Base-by-base conservation (phyloP, 73 alveolate species). In the Uronychia setigera region DNA sequence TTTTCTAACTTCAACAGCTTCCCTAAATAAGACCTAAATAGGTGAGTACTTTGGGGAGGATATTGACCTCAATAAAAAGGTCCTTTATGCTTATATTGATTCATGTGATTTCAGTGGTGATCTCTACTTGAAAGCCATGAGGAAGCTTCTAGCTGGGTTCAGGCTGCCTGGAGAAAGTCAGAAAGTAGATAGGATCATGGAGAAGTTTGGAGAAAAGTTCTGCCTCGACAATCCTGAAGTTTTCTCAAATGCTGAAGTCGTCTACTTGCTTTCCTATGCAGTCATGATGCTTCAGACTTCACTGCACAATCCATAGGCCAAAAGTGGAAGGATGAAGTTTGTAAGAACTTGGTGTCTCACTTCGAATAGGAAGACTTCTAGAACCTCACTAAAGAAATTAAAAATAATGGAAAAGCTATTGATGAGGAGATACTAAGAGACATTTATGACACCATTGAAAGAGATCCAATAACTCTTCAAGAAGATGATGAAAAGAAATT, bases 111-210 rank as follows among this genome's bases (percentile, higher is more conserved):
- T 98, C 87, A 92, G 89, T 59, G 95, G 91, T 57, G 88, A 89
- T 29, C 86, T 90, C 81, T 92, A 96, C 14, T 98, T 96, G n/a
- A 97, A 93, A 76, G 98, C 99, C 1, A 75, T 98, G 78, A 93
- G 98, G 91, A 84, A 76, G 32, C 88, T 97, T 84, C 96, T 97
- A 78, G 80, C 97, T 0, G 95, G 97, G 32, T 97, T 97, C 91
- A 95, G 98, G 88, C 92, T 98, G 28, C 99, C 99, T n/a, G 98
- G 99, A 77, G 99, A 98, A 96, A 98, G 99, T 0, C 97, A 98
- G 92, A 88, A 97, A 87, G 98, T 98, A 13, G 99, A 98, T 88
- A 91, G 99, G 82, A 94, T 98, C 31, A 93, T 98, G 98, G 97
- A 96, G 88, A 97, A 92, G 80, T 98, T 98, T 87, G 99, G 99